A percentile compares a stretch with the other conserved stretches of the same genome.
phyloP scores from a whole-genome alignment of 208 protist species.

The Leishmania amazonensis region DNA sequence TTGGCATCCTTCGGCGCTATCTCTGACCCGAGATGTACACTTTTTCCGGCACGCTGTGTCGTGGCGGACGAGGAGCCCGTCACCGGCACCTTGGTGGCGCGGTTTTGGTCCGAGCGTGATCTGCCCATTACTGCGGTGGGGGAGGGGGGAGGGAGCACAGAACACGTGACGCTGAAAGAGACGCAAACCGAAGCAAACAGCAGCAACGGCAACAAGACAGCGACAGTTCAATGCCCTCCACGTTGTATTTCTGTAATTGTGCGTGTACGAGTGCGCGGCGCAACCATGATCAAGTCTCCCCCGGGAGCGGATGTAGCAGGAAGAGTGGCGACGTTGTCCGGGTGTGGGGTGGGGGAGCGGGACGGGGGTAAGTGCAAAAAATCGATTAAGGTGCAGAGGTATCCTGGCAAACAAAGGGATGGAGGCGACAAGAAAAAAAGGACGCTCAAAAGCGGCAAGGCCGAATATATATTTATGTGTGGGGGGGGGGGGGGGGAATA shows the following conservation, averaged over 20 bases:
- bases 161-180: background rate
- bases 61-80: background rate
- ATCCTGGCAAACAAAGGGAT: background rate
- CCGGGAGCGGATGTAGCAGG: background rate
- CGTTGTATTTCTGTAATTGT: background rate
- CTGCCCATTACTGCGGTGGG: background rate
- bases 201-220: no score
- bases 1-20: constrained; percentile 11
- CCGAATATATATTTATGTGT: background rate
- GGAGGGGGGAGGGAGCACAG: background rate
- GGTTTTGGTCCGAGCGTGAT: background rate
- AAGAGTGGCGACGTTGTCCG: background rate
- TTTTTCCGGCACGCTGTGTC: background rate
- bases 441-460: background rate
- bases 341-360: background rate
- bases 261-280: background rate
- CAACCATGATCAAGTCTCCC: background rate
- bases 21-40: constrained; percentile 13
- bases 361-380: background rate
- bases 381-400: background rate
- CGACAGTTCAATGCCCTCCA: background rate
- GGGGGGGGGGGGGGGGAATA: no score
- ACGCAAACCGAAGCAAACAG: background rate
- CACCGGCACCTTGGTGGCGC: background rate
- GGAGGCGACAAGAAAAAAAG: background rate